Evolutionary conservation across 495 filamentous ascomycete species (phyloP).

Genomic region (Penicillium salamii): DNA sequence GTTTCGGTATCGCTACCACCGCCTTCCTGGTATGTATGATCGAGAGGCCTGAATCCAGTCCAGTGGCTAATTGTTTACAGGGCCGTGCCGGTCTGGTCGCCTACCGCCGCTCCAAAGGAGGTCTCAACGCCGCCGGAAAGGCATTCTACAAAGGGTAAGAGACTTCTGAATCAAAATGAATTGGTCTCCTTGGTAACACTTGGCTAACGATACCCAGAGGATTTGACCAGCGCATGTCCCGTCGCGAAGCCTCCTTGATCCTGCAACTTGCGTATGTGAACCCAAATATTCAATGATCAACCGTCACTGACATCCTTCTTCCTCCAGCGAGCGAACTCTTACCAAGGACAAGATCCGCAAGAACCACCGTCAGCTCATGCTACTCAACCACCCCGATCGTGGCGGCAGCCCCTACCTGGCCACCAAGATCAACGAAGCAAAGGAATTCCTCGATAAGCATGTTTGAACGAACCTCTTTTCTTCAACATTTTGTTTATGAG

Average conservation of each 20-base stretch:
- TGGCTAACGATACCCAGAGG: conserved; percentile 46
- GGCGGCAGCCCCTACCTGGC: conserved; percentile 95
- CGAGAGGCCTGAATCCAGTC: too few species aligned
- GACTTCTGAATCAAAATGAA: background rate
- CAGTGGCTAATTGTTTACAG: conserved; percentile 42
- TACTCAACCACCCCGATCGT: conserved; percentile 96
- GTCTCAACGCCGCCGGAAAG: conserved; percentile 74
- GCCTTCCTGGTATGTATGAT: conserved; percentile 66
- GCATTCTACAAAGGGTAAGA: conserved; percentile 85
- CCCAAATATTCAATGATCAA: background rate
- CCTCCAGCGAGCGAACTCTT: conserved; percentile 70
- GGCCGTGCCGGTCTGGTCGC: conserved; percentile 90
- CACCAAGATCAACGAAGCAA: conserved; percentile 97
- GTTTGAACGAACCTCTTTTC: conserved; percentile 14
- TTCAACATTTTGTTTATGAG: background rate
- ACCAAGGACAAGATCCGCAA: conserved; percentile 93
- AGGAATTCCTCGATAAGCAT: conserved; percentile 88
- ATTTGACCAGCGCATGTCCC: conserved; percentile 91
- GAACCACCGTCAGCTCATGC: conserved; percentile 94
- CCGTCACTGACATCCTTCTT: conserved; percentile 12
- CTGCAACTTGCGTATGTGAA: conserved; percentile 79
- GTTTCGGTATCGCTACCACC: conserved; percentile 72
- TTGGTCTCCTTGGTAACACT: background rate
- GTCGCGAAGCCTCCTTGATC: conserved; percentile 86
- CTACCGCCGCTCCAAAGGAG: conserved; percentile 75